Conservation (phyloP, 2,329 filamentous ascomycete species). For the Cladophialophora immunda region DNA sequence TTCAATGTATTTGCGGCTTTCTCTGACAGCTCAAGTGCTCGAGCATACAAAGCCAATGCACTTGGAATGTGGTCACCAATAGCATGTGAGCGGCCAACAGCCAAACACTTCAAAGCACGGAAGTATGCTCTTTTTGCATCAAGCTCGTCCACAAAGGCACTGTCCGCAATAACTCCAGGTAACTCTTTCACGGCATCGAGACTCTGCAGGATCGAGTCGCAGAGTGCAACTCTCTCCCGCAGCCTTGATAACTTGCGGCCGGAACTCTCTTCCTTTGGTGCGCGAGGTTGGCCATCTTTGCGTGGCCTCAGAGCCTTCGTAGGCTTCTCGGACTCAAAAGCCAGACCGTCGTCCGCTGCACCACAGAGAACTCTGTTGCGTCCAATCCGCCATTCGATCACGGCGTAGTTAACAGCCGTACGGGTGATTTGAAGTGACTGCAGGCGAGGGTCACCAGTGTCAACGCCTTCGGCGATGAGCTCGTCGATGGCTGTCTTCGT, state of each 20-base stretch:
- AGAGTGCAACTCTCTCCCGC: slow-evolving; percentile 86
- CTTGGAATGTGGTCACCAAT: slow-evolving; percentile 76
- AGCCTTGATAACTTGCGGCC: slow-evolving; percentile 80
- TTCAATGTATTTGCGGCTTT: slow-evolving; percentile 59
- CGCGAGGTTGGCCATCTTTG: slow-evolving; percentile 57
- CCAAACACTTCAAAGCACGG: slow-evolving; percentile 84
- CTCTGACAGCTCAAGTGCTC: slow-evolving; percentile 71
- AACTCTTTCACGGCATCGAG: slow-evolving; percentile 89
- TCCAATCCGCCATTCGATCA: slow-evolving; percentile 94
- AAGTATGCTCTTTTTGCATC: slow-evolving; percentile 84
- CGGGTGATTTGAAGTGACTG: slow-evolving; percentile 91
- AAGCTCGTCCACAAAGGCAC: slow-evolving; percentile 77
- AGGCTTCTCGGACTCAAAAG: slow-evolving; percentile 55
- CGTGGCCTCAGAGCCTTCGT: slow-evolving; percentile 64
- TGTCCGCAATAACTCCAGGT: slow-evolving; percentile 86
- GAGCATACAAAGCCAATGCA: slow-evolving; percentile 82
- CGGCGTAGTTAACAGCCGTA: slow-evolving; percentile 91
- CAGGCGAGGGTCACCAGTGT: slow-evolving; percentile 84
- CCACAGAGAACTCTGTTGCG: slow-evolving; percentile 90
- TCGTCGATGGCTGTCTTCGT: slow-evolving; percentile 95
- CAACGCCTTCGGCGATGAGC: slow-evolving; percentile 80
- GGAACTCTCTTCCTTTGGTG: slow-evolving; percentile 69
- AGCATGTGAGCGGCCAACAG: slow-evolving; percentile 84
- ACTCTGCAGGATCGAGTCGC: slow-evolving; percentile 90
- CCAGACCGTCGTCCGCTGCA: slow-evolving; percentile 76